Base-by-base conservation (phyloP, 208 protist genomes). In the Crithidia sp. region DNA sequence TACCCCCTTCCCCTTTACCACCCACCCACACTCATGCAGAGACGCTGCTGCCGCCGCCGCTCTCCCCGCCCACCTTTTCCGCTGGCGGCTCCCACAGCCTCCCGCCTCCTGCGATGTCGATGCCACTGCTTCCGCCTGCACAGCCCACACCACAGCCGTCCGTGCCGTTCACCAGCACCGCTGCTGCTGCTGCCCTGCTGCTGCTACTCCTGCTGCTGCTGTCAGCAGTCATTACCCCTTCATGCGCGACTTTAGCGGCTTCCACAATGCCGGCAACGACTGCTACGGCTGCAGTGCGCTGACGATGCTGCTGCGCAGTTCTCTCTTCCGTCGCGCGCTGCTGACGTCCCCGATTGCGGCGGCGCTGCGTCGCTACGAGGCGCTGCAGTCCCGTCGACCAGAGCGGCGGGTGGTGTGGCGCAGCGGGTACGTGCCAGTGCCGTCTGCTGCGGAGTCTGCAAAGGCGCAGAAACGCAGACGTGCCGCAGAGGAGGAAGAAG, bases 241-340 rank as follows among this genome's bases (percentile, higher is more conserved):
- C 61, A 17, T 81, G 53, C 53, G 56, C 19, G 83, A 94, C 65
- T 82, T 57, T 57, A 94, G 89, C 67, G 91, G 91, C 44, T 96
- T 96, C 67, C 73, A 81, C 59, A 96, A 96, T 69, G 44, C 57
- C 7, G 84, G 86, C 49, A 93, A 92, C 66, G 84, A 92, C 76
- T 96, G 91, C 75, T 96, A 96, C 76, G 91, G 85, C 37, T 94
- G 89, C 79, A 93, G 89, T 53, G 82, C 94, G 16, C 67, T 96
- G 49, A 93, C 87, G 10, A 70, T 94, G 59, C 73, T 96, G 50
- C 73, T 96, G 49, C 89, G 87, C 7, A 90, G 79, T 67, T n/a
- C 67, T 17, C 17, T 72, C 9, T 95, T 95, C 70, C 82, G 79
- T 7, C 57, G 52, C 8, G 71, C 77, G 17, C 75, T 96, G 57